Conservation (phyloP, 345 rosid species). For the Erysimum cheiranthoides region DNA sequence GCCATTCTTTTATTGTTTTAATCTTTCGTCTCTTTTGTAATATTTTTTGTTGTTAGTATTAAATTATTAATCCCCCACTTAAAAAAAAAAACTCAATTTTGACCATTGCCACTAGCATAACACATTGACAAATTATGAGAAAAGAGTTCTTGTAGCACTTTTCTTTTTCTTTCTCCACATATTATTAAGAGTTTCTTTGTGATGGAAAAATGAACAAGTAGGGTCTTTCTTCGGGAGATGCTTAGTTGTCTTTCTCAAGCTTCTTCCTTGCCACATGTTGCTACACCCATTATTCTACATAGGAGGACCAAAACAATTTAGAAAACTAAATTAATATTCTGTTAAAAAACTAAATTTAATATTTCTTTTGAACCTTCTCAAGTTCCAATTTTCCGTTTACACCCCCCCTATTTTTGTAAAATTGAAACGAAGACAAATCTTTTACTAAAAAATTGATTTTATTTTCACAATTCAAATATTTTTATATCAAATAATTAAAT, state of each 20-base stretch:
- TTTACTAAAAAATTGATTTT: not conserved
- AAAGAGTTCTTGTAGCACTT: not conserved
- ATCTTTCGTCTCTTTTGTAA: too few species aligned
- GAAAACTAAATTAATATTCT: not conserved
- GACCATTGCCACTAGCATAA: too few species aligned
- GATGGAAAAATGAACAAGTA: conserved; percentile 20
- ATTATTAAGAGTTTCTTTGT: not conserved
- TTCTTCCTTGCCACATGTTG: conserved; percentile 28
- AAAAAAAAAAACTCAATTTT: too few species aligned
- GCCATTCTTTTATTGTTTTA: too few species aligned
- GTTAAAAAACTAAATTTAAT: not conserved
- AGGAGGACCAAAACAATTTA: not conserved
- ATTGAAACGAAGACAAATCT: not conserved
- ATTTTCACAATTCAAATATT: not conserved
- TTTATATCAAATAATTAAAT: not conserved
- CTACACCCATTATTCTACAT: not conserved
- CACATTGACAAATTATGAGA: not conserved
- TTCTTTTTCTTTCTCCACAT: not conserved
- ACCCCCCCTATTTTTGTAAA: not conserved
- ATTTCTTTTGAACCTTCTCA: conserved; percentile 5
- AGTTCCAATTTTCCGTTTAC: not conserved
- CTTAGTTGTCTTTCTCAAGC: not conserved
- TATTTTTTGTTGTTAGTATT: too few species aligned
- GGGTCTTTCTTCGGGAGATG: conserved; percentile 4
- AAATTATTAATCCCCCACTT: too few species aligned